These are phyloP conservation scores for Pelargonium australe DNA, from an alignment of 441 rosid species.

Conservation along the genomic window DNA sequence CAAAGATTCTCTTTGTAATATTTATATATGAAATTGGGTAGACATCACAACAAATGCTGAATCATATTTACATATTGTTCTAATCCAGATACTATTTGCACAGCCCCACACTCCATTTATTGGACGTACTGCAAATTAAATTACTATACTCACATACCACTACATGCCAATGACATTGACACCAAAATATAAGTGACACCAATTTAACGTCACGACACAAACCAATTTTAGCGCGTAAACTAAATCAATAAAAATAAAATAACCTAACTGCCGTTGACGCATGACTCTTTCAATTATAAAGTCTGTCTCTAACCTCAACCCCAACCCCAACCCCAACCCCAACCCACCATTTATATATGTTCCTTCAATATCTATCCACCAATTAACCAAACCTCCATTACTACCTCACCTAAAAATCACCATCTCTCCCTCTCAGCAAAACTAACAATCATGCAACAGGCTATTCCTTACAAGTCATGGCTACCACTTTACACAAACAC, in stretches of 20 bases:
- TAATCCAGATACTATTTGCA: neutral
- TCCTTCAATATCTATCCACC: neutral
- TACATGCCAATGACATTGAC: neutral
- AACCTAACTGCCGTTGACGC: constrained; percentile 39
- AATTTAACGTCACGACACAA: constrained; percentile 27
- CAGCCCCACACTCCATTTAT: neutral
- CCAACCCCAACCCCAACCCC: constrained; percentile 9
- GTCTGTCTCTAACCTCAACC: constrained; percentile 6
- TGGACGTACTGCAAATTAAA: neutral
- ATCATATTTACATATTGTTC: neutral
- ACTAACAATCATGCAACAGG: constrained; percentile 52
- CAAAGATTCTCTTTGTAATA: too few relatives aligned
- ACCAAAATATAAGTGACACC: constrained; percentile 1
- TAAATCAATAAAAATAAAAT: neutral
- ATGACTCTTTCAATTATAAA: constrained; percentile 19
- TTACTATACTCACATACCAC: constrained; percentile 6
- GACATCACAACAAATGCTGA: neutral
- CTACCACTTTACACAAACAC: constrained; percentile 25
- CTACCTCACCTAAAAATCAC: neutral
- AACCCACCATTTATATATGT: neutral
- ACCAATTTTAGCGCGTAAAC: constrained; percentile 19
- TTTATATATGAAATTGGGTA: neutral
- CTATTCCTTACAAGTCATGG: constrained; percentile 59
- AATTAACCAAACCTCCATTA: constrained; percentile 2
- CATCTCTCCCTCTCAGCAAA: neutral